Conservation (phyloP, 495 filamentous ascomycete species). For the Penicillium crystallinum region DNA sequence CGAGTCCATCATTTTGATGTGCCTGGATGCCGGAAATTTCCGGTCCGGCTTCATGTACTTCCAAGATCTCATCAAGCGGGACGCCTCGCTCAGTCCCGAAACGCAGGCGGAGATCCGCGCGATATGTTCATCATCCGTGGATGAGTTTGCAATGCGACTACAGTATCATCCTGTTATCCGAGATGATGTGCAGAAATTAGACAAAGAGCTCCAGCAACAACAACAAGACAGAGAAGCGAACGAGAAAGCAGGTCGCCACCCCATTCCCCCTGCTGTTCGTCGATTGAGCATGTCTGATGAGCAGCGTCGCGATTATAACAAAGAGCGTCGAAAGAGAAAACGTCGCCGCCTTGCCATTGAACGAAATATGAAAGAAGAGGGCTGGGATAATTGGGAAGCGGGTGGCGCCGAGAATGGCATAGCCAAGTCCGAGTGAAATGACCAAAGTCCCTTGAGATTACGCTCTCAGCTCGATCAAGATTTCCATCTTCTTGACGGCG, state of each 20-base stretch:
- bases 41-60: conserved; percentile 39
- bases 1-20: conserved; percentile 64
- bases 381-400: conserved; percentile 21
- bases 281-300: conserved; percentile 7
- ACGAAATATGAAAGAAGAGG: conserved; percentile 17
- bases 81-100: conserved; percentile 16
- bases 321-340: conserved; percentile 20
- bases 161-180: conserved; percentile 25
- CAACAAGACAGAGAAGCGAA: conserved; percentile 1
- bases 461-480: neutral
- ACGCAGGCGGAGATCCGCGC: conserved; percentile 24
- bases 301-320: conserved; percentile 11
- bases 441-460: neutral
- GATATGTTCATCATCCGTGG: conserved; percentile 22
- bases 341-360: conserved; percentile 17
- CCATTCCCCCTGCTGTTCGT: conserved; percentile 3
- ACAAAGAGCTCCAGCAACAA: conserved; percentile 9
- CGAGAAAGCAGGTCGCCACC: neutral
- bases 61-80: conserved; percentile 31
- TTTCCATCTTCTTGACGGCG: neutral
- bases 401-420: neutral
- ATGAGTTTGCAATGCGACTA: conserved; percentile 29
- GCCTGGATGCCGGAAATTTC: conserved; percentile 43
- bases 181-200: conserved; percentile 8
- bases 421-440: neutral